A percentile compares a stretch with the other conserved stretches of the same genome.
phyloP scores from a whole-genome alignment of 176 grass and related monocot species.

The Oryza brachyantha region DNA sequence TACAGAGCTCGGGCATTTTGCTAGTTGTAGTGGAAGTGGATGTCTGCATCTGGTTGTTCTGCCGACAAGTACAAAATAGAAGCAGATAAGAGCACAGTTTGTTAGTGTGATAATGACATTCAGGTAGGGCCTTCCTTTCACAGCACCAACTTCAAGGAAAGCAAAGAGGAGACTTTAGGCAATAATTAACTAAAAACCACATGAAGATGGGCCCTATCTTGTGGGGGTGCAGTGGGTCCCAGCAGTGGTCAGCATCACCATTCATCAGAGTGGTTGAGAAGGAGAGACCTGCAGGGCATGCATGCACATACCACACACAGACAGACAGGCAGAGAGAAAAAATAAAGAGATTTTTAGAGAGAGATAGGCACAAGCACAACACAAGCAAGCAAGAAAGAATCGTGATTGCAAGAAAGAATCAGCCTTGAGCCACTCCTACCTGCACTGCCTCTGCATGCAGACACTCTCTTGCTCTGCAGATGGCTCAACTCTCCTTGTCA shows the following conservation, averaged over 20 bases:
- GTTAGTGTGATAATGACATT: conserved; percentile 46
- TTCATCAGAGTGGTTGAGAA: conserved; percentile 18
- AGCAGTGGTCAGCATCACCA: conserved; percentile 30
- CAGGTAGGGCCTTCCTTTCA: conserved; percentile 9
- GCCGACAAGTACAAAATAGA: conserved; percentile 25
- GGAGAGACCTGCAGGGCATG: conserved; percentile 25
- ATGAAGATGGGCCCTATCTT: background rate
- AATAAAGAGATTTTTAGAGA: background rate
- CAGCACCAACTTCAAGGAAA: conserved; percentile 51
- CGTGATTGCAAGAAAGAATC: conserved; percentile 13
- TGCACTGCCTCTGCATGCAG: conserved; percentile 16
- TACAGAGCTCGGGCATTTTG: too few relatives aligned
- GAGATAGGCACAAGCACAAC: background rate
- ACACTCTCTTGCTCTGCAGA: background rate
- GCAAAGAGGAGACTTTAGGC: background rate
- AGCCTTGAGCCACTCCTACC: conserved; percentile 65
- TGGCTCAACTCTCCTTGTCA: conserved; percentile 3
- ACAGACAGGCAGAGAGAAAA: background rate
- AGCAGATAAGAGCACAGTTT: conserved; percentile 43
- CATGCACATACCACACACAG: conserved; percentile 24
- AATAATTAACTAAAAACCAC: conserved; percentile 11
- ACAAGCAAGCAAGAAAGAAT: conserved; percentile 1
- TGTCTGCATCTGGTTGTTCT: conserved; percentile 12
- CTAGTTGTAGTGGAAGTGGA: background rate
- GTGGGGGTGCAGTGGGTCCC: background rate